Percentiles rank a stretch among this genome's conserved stretches.
These are phyloP conservation scores for Pseudogymnoascus sp. DNA, from an alignment of 2,329 filamentous ascomycete genomes.

Conservation along the genomic window DNA sequence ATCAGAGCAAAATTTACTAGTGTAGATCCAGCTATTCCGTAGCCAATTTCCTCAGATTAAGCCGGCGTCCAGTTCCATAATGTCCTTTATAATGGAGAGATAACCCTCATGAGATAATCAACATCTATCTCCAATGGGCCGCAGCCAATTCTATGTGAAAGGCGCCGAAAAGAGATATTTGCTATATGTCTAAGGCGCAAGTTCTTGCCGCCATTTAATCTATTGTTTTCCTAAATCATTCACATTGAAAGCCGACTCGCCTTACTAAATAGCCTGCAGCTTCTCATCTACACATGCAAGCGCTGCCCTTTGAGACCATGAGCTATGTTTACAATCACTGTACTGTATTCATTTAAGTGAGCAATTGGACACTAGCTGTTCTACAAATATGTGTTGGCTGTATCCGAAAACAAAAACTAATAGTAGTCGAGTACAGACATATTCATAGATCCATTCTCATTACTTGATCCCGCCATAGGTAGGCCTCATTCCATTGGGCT, in stretches of 20 bases:
- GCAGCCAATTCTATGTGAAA: no score
- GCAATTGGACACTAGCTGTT: background rate
- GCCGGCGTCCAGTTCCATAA: no score
- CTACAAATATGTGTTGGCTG: background rate
- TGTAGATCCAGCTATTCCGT: no score
- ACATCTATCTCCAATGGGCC: no score
- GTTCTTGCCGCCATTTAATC: slow-evolving; percentile 28
- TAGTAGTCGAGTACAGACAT: background rate
- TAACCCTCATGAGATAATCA: no score
- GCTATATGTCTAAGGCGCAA: slow-evolving; percentile 17
- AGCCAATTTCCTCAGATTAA: no score
- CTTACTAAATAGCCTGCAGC: slow-evolving; percentile 18
- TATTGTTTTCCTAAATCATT: slow-evolving; percentile 18
- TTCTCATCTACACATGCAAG: slow-evolving; percentile 24
- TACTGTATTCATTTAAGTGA: slow-evolving; percentile 27
- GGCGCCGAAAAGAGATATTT: no score
- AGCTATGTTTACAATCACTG: slow-evolving; percentile 28
- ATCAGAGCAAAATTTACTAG: background rate
- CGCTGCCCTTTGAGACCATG: slow-evolving; percentile 29
- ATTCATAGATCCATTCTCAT: background rate
- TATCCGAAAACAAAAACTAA: background rate
- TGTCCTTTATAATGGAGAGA: no score
- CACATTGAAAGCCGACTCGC: slow-evolving; percentile 14
- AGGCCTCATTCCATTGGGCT: background rate
- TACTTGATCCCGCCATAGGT: background rate